phyloP scores from a whole-genome alignment of 2,329 filamentous ascomycete genomes.

The Cladorrhinum sp. region DNA sequence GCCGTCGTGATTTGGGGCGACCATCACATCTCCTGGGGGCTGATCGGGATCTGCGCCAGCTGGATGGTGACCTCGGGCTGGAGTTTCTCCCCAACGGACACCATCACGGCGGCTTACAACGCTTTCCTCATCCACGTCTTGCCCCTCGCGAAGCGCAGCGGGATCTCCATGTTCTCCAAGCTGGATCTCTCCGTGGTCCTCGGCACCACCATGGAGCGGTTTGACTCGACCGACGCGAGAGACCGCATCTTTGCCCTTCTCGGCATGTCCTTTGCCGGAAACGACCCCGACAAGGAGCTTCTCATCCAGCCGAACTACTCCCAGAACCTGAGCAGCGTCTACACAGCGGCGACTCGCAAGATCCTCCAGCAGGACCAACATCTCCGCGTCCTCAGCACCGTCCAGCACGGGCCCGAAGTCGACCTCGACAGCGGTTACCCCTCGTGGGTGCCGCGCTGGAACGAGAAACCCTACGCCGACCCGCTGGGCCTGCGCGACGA shows the following conservation, averaged over 20 bases:
- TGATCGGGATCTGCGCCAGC: slow-evolving; percentile 18
- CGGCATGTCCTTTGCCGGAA: slow-evolving; percentile 16
- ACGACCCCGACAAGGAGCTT: slow-evolving; percentile 4
- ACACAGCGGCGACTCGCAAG: slow-evolving; percentile 1
- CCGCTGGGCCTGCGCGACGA: slow-evolving; percentile 13
- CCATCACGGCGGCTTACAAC: slow-evolving; percentile 19
- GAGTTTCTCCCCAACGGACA: slow-evolving; percentile 6
- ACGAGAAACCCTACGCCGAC: slow-evolving; percentile 14
- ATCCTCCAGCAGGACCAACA: slow-evolving; percentile 15
- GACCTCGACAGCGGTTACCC: slow-evolving; percentile 10
- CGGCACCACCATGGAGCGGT: slow-evolving; percentile 12
- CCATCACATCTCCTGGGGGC: slow-evolving; percentile 18
- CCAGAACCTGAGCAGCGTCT: slow-evolving; percentile 8
- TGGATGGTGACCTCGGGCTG: slow-evolving; percentile 20
- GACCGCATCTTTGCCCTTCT: slow-evolving; percentile 20
- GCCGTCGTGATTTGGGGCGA: slow-evolving; percentile 16
- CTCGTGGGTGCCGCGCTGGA: slow-evolving; percentile 19
- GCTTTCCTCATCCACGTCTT: slow-evolving; percentile 20
- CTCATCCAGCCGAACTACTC: slow-evolving; percentile 17
- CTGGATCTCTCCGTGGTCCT: slow-evolving; percentile 18
- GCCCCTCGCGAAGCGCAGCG: slow-evolving; percentile 14
- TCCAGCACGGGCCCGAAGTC: slow-evolving; percentile 15
- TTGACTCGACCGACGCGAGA: slow-evolving; percentile 17
- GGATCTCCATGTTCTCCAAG: slow-evolving; percentile 20
- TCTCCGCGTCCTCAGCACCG: slow-evolving; percentile 17